These are phyloP conservation scores for Globisporangium radiosum DNA, from an alignment of 352 stramenopile species.

Conservation along the genomic window DNA sequence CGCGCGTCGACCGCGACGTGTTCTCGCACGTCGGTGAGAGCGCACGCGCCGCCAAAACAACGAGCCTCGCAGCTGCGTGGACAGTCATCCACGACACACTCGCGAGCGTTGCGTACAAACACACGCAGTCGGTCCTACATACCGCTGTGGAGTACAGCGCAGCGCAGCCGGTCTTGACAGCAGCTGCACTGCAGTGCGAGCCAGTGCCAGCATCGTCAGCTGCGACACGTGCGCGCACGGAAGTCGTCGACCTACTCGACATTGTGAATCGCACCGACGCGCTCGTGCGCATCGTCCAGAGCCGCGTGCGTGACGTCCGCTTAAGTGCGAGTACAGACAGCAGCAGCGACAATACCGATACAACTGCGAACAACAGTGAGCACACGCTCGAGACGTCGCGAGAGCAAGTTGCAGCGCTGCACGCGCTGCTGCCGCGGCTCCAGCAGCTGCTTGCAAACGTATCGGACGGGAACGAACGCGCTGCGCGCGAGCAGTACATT, in stretches of 20 bases:
- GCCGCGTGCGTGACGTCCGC: conserved; percentile 14
- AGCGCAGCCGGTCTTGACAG: conserved; percentile 28
- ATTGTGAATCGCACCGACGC: conserved; percentile 27
- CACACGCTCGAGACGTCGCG: conserved; percentile 11
- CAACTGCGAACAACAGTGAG: background rate
- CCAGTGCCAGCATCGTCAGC: background rate
- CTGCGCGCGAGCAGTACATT: conserved; percentile 27
- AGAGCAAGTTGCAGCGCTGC: conserved; percentile 23
- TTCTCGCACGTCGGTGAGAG: conserved; percentile 25
- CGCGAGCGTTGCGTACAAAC: conserved; percentile 13
- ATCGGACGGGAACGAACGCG: conserved; percentile 27
- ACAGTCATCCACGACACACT: conserved; percentile 18
- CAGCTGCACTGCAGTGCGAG: conserved; percentile 13
- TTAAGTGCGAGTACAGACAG: conserved; percentile 3
- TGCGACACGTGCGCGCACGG: conserved; percentile 11
- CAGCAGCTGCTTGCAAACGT: conserved; percentile 24
- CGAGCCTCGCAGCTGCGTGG: conserved; percentile 23
- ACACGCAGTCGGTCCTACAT: conserved; percentile 21
- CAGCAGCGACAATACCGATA: background rate
- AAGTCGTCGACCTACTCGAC: conserved; percentile 21
- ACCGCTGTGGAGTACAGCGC: conserved; percentile 27
- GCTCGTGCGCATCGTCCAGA: conserved; percentile 23
- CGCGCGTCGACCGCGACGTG: conserved; percentile 18
- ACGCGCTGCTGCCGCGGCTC: conserved; percentile 26
- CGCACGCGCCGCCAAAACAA: conserved; percentile 18